A percentile compares a stretch with the other conserved stretches of the same genome.
These are phyloP conservation scores for Ogataea neopini DNA, from an alignment of 805 yeast species.

Conservation along the genomic window DNA sequence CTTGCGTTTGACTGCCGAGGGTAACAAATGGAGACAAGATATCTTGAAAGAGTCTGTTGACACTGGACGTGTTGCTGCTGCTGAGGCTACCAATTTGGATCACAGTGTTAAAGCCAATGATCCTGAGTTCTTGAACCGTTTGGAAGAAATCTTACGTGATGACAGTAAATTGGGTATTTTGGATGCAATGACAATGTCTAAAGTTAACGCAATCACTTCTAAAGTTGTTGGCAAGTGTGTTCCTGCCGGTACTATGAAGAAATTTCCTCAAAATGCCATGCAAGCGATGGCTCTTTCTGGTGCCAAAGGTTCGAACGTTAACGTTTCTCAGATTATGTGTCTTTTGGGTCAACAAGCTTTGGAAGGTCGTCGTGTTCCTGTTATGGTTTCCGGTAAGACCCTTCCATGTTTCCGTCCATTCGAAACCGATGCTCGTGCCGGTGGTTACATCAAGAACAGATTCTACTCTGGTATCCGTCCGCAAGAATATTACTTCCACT, in stretches of 20 bases:
- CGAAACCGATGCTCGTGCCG: conserved; percentile 97
- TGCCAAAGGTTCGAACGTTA: conserved; percentile 98
- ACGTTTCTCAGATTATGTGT: conserved; percentile 99
- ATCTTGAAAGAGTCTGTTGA: conserved; percentile 76
- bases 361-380: conserved; percentile 99
- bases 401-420: conserved; percentile 94
- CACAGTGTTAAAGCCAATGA: conserved; percentile 48
- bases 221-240: conserved; percentile 92
- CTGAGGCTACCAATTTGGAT: conserved; percentile 87
- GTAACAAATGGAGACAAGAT: conserved; percentile 85
- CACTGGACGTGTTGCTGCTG: conserved; percentile 88
- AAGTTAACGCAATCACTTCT: conserved; percentile 90
- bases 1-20: conserved; percentile 85
- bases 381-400: conserved; percentile 97
- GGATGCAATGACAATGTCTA: conserved; percentile 93
- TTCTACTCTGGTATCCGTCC: conserved; percentile 98
- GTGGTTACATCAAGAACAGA: conserved; percentile 96
- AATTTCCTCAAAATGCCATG: conserved; percentile 95
- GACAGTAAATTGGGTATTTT: conserved; percentile 87
- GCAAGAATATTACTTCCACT: conserved; percentile 98
- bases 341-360: conserved; percentile 97
- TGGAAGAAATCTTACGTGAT: conserved; percentile 94
- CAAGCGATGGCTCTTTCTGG: conserved; percentile 99
- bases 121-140: conserved; percentile 78
- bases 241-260: conserved; percentile 94